Conservation (phyloP, 208 protist species). For the Leishmania arabica region DNA sequence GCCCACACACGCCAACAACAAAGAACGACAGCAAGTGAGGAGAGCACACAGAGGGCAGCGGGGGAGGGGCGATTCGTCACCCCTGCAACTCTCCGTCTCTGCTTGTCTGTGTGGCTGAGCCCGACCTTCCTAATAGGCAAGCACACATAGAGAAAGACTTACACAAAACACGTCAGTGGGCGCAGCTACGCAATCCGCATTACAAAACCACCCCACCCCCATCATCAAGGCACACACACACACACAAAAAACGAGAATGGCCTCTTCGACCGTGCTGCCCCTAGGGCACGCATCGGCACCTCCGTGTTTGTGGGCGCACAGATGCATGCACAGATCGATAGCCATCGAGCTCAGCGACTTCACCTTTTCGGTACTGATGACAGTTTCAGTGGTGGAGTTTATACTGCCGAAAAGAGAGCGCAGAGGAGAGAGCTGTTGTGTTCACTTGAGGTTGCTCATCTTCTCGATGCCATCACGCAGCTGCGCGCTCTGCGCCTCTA, state of each 20-base stretch:
- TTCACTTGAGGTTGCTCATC: slow-evolving; percentile 59
- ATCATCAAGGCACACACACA: background rate
- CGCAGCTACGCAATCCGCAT: background rate
- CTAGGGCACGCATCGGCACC: background rate
- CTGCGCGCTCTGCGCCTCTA: slow-evolving; percentile 71
- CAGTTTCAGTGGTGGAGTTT: background rate
- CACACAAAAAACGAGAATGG: background rate
- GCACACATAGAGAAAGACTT: background rate
- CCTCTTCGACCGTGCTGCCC: background rate
- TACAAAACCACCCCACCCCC: background rate
- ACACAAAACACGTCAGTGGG: background rate
- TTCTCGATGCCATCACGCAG: slow-evolving; percentile 71
- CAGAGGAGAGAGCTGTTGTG: background rate
- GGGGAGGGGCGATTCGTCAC: background rate
- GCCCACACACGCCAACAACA: background rate
- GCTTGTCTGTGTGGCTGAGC: background rate
- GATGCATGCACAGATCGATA: background rate
- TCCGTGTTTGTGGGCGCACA: background rate
- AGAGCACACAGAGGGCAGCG: background rate
- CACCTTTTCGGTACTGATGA: background rate
- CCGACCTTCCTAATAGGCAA: background rate
- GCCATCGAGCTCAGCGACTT: background rate
- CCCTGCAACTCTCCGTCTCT: background rate
- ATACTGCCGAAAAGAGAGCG: background rate
- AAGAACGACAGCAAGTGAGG: background rate